Percentiles rank a stretch among this genome's conserved stretches.
Conservation (phyloP, 225 moss, liverwort and hornwort genomes). For the Anthoceros angustus region DNA sequence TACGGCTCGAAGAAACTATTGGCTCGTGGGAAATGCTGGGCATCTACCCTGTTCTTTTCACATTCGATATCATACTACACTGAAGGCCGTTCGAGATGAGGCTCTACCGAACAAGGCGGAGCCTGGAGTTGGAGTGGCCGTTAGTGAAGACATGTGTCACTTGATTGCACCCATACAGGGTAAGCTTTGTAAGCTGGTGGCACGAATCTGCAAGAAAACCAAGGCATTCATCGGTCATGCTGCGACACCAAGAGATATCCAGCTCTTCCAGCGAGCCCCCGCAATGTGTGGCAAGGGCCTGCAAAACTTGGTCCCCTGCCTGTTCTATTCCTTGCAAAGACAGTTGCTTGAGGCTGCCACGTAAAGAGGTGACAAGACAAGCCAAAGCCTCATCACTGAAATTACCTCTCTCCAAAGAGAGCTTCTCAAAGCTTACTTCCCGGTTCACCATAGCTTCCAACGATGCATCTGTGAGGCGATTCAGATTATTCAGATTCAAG, state of each 20-base stretch:
- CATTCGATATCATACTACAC: too few species aligned
- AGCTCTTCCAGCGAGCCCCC: conserved; percentile 19
- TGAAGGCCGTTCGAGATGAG: too few species aligned
- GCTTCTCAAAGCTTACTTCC: conserved; percentile 15
- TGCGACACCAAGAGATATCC: conserved; percentile 38
- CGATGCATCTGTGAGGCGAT: conserved; percentile 24
- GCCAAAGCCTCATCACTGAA: conserved; percentile 42
- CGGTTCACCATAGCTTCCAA: conserved; percentile 21
- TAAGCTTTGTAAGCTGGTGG: conserved; percentile 16
- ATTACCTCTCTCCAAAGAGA: conserved; percentile 26
- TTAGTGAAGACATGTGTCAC: conserved; percentile 20
- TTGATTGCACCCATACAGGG: conserved; percentile 39
- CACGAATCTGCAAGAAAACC: conserved; percentile 38
- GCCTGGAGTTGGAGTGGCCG: conserved; percentile 27
- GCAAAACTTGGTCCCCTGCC: conserved; percentile 26
- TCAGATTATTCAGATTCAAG: conserved; percentile 22
- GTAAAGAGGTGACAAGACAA: conserved; percentile 21
- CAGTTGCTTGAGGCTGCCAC: conserved; percentile 16
- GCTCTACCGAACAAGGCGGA: neutral
- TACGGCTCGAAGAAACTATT: too few species aligned
- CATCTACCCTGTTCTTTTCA: too few species aligned
- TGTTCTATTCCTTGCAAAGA: conserved; percentile 30
- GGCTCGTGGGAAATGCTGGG: too few species aligned
- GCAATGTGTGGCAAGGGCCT: conserved; percentile 23
- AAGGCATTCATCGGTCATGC: conserved; percentile 26